Evolutionary conservation across 2,329 filamentous ascomycete species (phyloP), one percentile per base, ranked within the genome.

Genomic region (Fusarium sp.): DNA sequence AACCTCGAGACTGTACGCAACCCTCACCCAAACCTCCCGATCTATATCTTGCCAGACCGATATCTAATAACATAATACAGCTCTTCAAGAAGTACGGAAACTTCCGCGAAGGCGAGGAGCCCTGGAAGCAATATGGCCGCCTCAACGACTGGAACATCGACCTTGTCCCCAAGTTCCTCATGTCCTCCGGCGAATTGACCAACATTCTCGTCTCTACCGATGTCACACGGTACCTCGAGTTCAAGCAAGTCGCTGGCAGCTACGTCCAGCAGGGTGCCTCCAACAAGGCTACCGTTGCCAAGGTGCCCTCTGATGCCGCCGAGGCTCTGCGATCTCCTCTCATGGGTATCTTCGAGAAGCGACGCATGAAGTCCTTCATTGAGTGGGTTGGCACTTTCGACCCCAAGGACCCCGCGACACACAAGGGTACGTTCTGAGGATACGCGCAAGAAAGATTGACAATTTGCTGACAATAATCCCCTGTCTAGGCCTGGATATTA

Each of bases 71-170:
- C 49, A 37, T 44, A 55, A 18, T 37, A 70, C 69, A 97, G 94
- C 93, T 99, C 78, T 98, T 97, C 90, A 97, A 96, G 87, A 97
- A 95, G 83, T 97, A 97, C 83, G 93, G 94, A 82, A 96, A 96
- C 87, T 93, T 90, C 81, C 82, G 85, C 67, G 82, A 88, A 70
- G 93, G 93, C 77, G 92, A 94, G 80, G 93, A 98, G 87, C 95
- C 95, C 75, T 98, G 96, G 96, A 95, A 97, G 88, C 95, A 97
- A 84, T 98, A 98, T 83, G 95, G 95, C 78, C 93, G 96, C 68
- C 87, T 91, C 82, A 98, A 98, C 85, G 95, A 98, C 89, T 99
- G 96, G 96, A 98, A 98, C 88, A 97, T 99, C 84, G 97, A 99
- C 82, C 89, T 99, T 70, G 95, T 99, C 54, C 95, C 96, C 76